These are phyloP conservation scores for Cetradonia linearis DNA, from an alignment of 495 filamentous ascomycete species.

Conservation along the genomic window DNA sequence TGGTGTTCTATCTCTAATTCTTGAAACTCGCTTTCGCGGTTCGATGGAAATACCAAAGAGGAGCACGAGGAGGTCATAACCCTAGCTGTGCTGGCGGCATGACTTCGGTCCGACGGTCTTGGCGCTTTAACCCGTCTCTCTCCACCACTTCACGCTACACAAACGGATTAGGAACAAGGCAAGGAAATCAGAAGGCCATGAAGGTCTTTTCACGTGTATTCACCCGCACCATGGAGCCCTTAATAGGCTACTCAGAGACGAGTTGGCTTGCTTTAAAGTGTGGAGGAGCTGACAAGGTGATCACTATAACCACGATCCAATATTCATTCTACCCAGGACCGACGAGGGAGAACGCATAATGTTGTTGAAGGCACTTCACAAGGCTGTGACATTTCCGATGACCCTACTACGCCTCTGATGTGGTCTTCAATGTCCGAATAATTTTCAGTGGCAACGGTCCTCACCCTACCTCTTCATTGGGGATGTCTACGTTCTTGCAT, in stretches of 20 bases:
- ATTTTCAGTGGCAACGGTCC: neutral
- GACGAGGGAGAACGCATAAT: neutral
- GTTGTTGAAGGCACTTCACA: neutral
- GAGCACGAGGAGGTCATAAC: slow-evolving; percentile 1
- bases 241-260: no score
- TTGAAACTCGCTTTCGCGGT: neutral
- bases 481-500: neutral
- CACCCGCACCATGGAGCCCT: no score
- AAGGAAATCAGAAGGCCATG: neutral
- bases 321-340: no score
- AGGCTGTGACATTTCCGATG: neutral
- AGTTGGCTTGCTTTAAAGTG: no score
- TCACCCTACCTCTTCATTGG: neutral
- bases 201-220: no score
- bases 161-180: neutral
- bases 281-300: no score
- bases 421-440: neutral
- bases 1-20: neutral
- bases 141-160: neutral
- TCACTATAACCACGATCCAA: no score
- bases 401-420: neutral
- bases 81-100: neutral
- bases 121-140: neutral
- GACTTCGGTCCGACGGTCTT: neutral
- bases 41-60: neutral